phyloP scores from a whole-genome alignment of 2,329 filamentous ascomycete genomes.

The Epichloe typhina region DNA sequence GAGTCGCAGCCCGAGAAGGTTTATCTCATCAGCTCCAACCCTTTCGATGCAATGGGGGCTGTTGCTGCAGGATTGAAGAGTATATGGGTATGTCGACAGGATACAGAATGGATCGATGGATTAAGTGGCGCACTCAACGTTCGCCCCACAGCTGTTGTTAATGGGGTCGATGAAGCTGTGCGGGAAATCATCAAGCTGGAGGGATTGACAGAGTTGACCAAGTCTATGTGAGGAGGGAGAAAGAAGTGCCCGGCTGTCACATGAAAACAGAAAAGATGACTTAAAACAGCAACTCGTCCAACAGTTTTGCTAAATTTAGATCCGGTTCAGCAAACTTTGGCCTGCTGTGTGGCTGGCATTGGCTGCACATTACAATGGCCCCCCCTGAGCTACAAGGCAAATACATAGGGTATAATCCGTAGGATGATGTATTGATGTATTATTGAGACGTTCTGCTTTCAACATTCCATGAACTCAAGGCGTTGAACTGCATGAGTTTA shows the following conservation, averaged over 20 bases:
- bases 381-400: too few relatives aligned
- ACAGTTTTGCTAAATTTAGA: not conserved
- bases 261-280: not conserved
- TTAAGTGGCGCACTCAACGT: not conserved
- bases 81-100: conserved; percentile 9
- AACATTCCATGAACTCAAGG: too few relatives aligned
- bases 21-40: conserved; percentile 60
- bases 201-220: not conserved
- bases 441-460: too few relatives aligned
- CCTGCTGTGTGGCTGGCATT: not conserved
- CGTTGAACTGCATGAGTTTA: too few relatives aligned
- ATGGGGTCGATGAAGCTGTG: not conserved
- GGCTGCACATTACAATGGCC: not conserved
- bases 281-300: too few relatives aligned
- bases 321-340: not conserved
- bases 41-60: conserved; percentile 60
- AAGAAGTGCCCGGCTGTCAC: not conserved
- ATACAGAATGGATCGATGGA: conserved; percentile 8
- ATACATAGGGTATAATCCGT: too few relatives aligned
- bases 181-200: not conserved
- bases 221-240: too few relatives aligned
- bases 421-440: too few relatives aligned
- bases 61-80: conserved; percentile 15
- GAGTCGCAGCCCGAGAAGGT: conserved; percentile 32
- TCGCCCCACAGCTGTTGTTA: not conserved